phyloP scores from a whole-genome alignment of 2,329 filamentous ascomycete genomes.

The Talaromyces verruculosus region DNA sequence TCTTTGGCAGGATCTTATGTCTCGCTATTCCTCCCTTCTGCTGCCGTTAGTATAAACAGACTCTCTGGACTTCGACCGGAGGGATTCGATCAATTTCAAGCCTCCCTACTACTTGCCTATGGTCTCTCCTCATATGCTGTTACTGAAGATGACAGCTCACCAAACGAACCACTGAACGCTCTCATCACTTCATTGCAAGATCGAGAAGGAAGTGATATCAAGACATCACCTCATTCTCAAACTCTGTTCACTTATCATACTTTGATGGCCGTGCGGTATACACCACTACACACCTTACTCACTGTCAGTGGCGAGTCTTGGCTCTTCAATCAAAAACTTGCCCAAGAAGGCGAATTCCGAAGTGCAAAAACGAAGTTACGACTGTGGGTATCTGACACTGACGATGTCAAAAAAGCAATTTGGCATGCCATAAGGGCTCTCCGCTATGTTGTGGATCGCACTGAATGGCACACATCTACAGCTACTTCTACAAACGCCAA shows the following conservation, averaged over 20 bases:
- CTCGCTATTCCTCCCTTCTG: constrained; percentile 23
- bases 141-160: constrained; percentile 19
- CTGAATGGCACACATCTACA: neutral
- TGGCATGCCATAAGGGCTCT: constrained; percentile 35
- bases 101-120: constrained; percentile 27
- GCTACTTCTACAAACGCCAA: neutral
- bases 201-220: neutral
- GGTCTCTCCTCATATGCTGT: constrained; percentile 21
- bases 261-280: constrained; percentile 32
- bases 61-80: constrained; percentile 11
- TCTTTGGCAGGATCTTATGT: constrained; percentile 25
- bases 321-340: constrained; percentile 38
- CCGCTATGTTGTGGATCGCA: constrained; percentile 22
- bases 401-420: constrained; percentile 31
- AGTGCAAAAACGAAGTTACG: constrained; percentile 32
- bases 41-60: constrained; percentile 21
- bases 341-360: constrained; percentile 34
- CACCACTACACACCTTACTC: constrained; percentile 34
- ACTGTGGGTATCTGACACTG: constrained; percentile 31
- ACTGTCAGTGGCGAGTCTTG: constrained; percentile 40
- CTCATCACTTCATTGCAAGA: constrained; percentile 22
- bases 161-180: constrained; percentile 16
- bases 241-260: constrained; percentile 33
- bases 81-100: constrained; percentile 28
- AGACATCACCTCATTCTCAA: constrained; percentile 18